phyloP scores from a whole-genome alignment of 1,284 basidiomycete species.

The Jaminaea rosea region DNA sequence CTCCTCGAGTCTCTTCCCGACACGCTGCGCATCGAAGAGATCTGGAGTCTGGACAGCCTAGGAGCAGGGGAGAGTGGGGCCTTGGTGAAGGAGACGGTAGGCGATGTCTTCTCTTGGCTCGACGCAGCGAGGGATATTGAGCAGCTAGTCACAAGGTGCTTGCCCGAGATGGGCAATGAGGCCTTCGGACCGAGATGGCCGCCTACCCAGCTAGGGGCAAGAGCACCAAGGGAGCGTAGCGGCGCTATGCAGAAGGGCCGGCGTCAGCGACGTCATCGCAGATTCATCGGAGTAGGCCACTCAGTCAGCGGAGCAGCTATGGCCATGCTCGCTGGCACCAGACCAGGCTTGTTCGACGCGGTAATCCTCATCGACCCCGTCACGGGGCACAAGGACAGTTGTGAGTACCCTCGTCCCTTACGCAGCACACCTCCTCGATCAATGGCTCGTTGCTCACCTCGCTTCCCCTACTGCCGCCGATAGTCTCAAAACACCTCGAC shows the following conservation, averaged over 20 bases:
- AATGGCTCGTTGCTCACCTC: no score
- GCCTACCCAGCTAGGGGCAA: constrained; percentile 12
- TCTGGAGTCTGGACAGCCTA: constrained; percentile 69
- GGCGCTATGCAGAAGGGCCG: constrained; percentile 1
- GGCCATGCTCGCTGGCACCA: constrained; percentile 56
- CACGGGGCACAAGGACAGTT: constrained; percentile 49
- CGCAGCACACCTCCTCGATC: no score
- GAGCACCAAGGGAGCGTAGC: no score
- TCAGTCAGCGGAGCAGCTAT: constrained; percentile 57
- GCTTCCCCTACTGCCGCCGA: no score
- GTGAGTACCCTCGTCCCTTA: constrained; percentile 4
- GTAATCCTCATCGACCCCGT: constrained; percentile 74
- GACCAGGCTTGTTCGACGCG: constrained; percentile 62
- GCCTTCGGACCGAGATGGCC: constrained; percentile 14
- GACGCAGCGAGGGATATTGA: constrained; percentile 65
- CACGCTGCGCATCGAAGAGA: constrained; percentile 56
- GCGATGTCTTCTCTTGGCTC: constrained; percentile 59
- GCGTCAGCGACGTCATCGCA: constrained; percentile 12
- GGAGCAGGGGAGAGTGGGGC: constrained; percentile 68
- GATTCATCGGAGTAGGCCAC: constrained; percentile 64
- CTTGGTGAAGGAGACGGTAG: constrained; percentile 57
- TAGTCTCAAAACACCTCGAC: no score
- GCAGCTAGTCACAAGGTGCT: constrained; percentile 59
- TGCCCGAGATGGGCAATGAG: constrained; percentile 48
- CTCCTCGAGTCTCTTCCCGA: constrained; percentile 51